Base-by-base conservation (phyloP, 768 basidiomycete species). In the Aureoboletus auriporus region DNA sequence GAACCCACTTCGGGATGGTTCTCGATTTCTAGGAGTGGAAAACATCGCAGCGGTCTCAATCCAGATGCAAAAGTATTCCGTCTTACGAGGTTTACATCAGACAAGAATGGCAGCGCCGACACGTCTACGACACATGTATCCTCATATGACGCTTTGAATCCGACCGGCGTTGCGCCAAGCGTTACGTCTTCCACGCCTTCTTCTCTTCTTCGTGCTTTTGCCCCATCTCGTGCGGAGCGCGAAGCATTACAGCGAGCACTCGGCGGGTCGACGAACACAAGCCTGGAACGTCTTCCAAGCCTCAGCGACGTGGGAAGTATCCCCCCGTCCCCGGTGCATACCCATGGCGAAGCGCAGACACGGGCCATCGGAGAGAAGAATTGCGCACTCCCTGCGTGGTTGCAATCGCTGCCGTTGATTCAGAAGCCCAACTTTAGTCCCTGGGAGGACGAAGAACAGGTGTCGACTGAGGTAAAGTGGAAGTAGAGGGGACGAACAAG, bases 41-140 rank as follows among this genome's bases (percentile, higher is more conserved):
- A 74, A 60, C 69, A 76, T 49, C 80, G 73, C 71, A 86, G 79
- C 61, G 80, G 83, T 7, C 75, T 93, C 50, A 93, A 93, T 66
- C 90, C 90, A 2, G 86, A 86, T 65, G 90, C 90, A 45, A 89
- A 91, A 61, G 89, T 82, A 47, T 93, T 93, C 71, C 83, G 75
- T 60, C 71, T 86, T 42, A 67, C 71, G 31, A 69, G 59, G 49
- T 48, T 53, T 28, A 47, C 52, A 47, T 42, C 50, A 2, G 50
- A 55, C 42, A 52, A 53, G 52, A 46, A 35, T 11, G 38, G 48
- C 38, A 44, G 44, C 40, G 27, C 39, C 7, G 62, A 61, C 31
- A 27, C 34, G 28, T 46, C 63, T 23, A 17, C 39, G 16, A 20
- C 50, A 13, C 46, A n/a, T n/a, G n/a, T n/a, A n/a, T n/a, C 54